Conservation (phyloP, 805 yeast species). For the fission yeast (Schizosaccharomyces pombe) region DNA sequence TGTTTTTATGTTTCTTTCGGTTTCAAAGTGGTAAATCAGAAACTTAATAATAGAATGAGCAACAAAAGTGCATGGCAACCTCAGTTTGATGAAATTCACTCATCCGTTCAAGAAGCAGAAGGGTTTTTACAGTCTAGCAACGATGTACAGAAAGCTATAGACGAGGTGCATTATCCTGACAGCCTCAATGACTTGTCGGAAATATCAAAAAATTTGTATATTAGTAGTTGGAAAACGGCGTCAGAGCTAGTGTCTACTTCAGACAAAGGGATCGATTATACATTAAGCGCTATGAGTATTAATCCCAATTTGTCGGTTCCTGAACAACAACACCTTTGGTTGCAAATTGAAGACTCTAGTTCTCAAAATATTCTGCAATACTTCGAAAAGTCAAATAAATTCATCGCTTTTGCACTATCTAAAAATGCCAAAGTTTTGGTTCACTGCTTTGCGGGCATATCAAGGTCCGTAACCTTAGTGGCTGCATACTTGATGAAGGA, state of each 20-base stretch:
- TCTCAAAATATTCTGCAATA: slow-evolving; percentile 39
- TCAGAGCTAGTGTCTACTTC: background rate
- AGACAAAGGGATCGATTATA: background rate
- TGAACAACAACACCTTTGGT: background rate
- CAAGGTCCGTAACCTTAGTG: slow-evolving; percentile 67
- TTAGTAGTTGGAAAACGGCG: background rate
- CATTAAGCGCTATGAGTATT: background rate
- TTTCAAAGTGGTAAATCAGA: too few relatives aligned
- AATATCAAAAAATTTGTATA: background rate
- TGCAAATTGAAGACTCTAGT: slow-evolving; percentile 42
- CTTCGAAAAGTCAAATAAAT: slow-evolving; percentile 36
- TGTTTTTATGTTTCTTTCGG: background rate
- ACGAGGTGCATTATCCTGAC: background rate
- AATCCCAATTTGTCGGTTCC: background rate
- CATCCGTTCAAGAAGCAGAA: background rate
- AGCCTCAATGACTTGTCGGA: background rate
- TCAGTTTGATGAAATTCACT: background rate
- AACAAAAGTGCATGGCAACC: background rate
- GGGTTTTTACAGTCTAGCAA: background rate
- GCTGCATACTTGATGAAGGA: slow-evolving; percentile 77
- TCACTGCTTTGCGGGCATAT: slow-evolving; percentile 68
- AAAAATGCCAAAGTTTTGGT: slow-evolving; percentile 17
- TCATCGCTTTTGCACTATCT: slow-evolving; percentile 33
- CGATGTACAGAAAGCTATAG: background rate
- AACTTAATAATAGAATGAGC: too few relatives aligned